Evolutionary conservation across 2,329 filamentous ascomycete species (phyloP), one percentile per base, ranked within the genome.

Genomic region (Talaromyces sp.): DNA sequence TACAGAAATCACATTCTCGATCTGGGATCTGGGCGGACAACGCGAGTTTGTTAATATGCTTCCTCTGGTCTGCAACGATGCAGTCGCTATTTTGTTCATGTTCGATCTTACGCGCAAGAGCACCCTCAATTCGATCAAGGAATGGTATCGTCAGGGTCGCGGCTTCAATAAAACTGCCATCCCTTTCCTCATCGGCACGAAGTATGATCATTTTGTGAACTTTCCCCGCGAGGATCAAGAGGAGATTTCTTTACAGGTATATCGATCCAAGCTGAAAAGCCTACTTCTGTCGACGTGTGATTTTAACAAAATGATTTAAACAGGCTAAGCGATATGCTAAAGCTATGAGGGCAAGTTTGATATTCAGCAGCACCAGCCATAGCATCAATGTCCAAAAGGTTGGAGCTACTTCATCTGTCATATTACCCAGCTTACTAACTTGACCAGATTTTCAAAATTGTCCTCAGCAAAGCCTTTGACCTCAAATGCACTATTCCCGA

Each of bases 161-260:
- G 95, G 95, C 27, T 99, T 99, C 85, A 99, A 99, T 85, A 99
- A 99, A 85, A 99, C 95, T 15, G 95, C 95, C n/a, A 99, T 99
- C 71, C 95, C 95, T 0, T 97, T 99, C 74, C 81, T 99, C 27
- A 92, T 99, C 19, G 95, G 95, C 67, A 99, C 95, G 40, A 99
- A 99, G 79, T 99, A 98, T 78, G 95, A 99, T 74, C 95, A 98
- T 76, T 99, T 99, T 81, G 94, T 99, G 79, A 99, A 98, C 81
- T 97, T 99, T 74, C 93, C 95, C 0, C 87, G 91, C 49, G 94
- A 98, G 76, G 95, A 99, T 75, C 95, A 99, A 77, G 95, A 99
- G 78, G 95, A 99, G 80, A 99, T 99, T 68, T 97, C 93, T 15
- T 93, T 95, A 74, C 94, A 97, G 86, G 93, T 95, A 80, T 66